Percentiles rank a stretch among this genome's conserved stretches.
phyloP scores from a whole-genome alignment of 2,329 filamentous ascomycete species.

The Uncinocarpus reesii region DNA sequence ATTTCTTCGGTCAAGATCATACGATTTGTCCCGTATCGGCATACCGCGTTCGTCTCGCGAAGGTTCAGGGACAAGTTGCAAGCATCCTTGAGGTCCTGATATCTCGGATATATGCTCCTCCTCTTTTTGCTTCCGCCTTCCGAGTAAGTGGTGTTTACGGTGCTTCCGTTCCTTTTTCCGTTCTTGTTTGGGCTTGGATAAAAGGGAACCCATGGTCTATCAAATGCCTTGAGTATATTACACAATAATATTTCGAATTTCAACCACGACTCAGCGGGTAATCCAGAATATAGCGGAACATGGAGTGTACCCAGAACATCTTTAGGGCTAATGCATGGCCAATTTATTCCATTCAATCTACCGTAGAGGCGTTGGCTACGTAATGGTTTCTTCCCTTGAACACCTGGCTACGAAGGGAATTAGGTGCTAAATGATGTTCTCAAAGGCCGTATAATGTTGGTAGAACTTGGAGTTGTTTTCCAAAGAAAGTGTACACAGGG shows the following conservation, averaged over 20 bases:
- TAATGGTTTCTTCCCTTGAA: too few species aligned
- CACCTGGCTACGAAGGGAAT: too few species aligned
- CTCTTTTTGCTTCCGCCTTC: background rate
- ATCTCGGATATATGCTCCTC: background rate
- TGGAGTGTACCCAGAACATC: background rate
- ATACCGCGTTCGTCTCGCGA: background rate
- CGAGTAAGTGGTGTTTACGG: background rate
- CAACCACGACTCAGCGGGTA: background rate
- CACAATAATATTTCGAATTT: background rate
- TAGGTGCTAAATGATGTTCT: too few species aligned
- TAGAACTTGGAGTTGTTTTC: background rate
- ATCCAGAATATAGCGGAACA: background rate
- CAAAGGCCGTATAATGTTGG: too few species aligned
- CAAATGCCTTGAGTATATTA: background rate
- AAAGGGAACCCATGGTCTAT: background rate
- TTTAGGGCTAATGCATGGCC: too few species aligned
- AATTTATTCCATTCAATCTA: too few species aligned
- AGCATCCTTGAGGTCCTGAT: background rate
- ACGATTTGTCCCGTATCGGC: slow-evolving; percentile 1
- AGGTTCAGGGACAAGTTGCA: slow-evolving; percentile 1
- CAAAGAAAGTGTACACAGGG: background rate
- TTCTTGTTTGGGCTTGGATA: background rate
- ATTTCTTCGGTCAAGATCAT: slow-evolving; percentile 9
- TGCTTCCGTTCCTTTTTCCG: background rate
- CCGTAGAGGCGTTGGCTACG: too few species aligned